Evolutionary conservation across 495 filamentous ascomycete genomes (phyloP), one percentile per base, ranked within the genome.

Genomic region (Podospora australis): DNA sequence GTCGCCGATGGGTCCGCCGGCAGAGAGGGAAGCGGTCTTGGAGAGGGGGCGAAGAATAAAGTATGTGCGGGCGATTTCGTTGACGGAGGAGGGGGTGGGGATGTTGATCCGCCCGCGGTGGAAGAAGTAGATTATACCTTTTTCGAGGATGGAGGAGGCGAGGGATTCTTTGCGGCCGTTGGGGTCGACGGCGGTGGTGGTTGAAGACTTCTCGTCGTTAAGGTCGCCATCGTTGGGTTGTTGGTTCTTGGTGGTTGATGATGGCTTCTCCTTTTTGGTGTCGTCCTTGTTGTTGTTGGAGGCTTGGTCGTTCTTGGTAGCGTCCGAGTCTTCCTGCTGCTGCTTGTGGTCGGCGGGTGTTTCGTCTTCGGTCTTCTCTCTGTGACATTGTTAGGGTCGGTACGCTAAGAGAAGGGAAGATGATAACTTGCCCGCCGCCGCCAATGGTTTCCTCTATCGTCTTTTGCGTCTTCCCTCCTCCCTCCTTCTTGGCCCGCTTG

Each of bases 121-220:
- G 72, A 96, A 95, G 77, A 96, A 95, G 72, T 95, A 96, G 53
- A 97, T 86, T 53, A 95, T 77, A 2, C 90, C 91, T 55, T 95
- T 96, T 58, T 97, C 91, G 9, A 95, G 72, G 22, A 92, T 80
- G 45, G 70, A 87, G n/a, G 85, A 83, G 0, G 89, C 79, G 5
- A 82, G 70, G 6, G 49, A 8, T 19, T 63, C 49, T 1, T 54
- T 34, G 9, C 51, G 48, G 39, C 48, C 53, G 13, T 53, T 36
- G 2, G 57, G 47, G 23, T 66, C 49, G 1, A 58, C 59, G 5
- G 62, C 52, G n/a, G 30, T 23, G 6, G 10, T 22, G 19, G 49
- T 35, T 24, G 21, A 29, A 28, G n/a, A 49, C 19, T 35, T n/a
- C 23, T 25, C 17, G 36, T 4, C 32, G 16, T 14, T 46, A 14